Percentiles rank a stretch among this genome's conserved stretches.
Evolutionary conservation across 2,329 filamentous ascomycete species (phyloP).

Genomic region (Chaetomium globosum): DNA sequence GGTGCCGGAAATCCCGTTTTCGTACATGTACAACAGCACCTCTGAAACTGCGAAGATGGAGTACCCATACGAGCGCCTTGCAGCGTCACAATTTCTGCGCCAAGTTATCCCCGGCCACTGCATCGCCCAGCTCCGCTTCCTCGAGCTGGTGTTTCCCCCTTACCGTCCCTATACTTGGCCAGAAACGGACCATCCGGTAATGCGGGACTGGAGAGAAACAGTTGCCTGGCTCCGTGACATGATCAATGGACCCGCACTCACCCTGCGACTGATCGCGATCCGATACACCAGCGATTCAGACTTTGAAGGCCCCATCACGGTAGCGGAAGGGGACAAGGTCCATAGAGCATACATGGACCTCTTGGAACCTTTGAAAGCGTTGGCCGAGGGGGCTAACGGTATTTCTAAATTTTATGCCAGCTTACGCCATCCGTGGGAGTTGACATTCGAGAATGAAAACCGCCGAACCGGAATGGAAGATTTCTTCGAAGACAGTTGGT

Average conservation of each 20-base stretch:
- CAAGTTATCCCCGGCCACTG: constrained; percentile 14
- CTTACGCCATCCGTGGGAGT: background rate
- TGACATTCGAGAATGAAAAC: background rate
- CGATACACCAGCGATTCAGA: background rate
- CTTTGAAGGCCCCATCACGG: background rate
- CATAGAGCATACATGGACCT: constrained; percentile 6
- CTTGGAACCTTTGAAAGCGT: background rate
- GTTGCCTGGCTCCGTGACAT: constrained; percentile 17
- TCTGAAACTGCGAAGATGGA: too few relatives aligned
- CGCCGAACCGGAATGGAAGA: too few relatives aligned
- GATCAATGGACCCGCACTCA: constrained; percentile 15
- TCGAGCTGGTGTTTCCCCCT: constrained; percentile 22
- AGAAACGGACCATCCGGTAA: background rate
- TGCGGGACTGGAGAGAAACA: constrained; percentile 20
- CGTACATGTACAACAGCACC: too few relatives aligned
- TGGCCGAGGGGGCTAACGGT: background rate
- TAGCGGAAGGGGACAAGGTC: constrained; percentile 4
- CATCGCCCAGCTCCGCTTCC: constrained; percentile 17
- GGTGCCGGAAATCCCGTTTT: background rate
- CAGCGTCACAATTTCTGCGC: constrained; percentile 17
- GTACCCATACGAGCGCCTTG: constrained; percentile 15
- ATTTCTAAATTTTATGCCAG: constrained; percentile 11
- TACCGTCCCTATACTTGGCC: constrained; percentile 13
- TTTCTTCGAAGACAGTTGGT: background rate
- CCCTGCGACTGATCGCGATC: constrained; percentile 5